phyloP scores from a whole-genome alignment of 441 rosid species.

The Euphorbia schlechtendalii region DNA sequence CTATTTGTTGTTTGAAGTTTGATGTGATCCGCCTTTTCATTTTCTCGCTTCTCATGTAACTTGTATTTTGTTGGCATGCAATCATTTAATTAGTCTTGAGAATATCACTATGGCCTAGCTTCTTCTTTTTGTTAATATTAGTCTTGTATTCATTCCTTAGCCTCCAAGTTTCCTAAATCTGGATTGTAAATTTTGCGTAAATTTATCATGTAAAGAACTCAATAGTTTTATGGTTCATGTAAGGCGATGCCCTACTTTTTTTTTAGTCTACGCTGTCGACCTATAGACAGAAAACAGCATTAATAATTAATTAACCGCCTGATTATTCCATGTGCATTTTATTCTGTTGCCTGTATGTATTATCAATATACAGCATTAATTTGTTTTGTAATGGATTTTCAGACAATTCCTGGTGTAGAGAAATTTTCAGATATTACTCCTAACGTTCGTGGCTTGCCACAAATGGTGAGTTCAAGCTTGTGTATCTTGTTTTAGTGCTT shows the following conservation, averaged over 20 bases:
- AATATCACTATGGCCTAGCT: not conserved
- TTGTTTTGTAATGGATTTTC: slow-evolving; percentile 19
- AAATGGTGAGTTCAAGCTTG: slow-evolving; percentile 56
- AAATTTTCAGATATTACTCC: slow-evolving; percentile 52
- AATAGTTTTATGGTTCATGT: not conserved
- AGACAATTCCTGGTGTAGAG: slow-evolving; percentile 98
- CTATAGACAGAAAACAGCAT: too few species aligned
- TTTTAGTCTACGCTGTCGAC: not conserved
- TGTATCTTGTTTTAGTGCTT: not conserved
- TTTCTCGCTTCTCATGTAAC: not conserved
- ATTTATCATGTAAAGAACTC: not conserved
- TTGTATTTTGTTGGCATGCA: not conserved
- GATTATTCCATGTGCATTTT: not conserved
- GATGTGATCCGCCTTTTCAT: not conserved
- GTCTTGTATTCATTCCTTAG: not conserved
- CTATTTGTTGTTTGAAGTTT: not conserved
- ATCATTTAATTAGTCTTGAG: not conserved
- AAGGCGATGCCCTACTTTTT: not conserved
- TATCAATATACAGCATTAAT: not conserved
- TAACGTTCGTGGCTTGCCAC: slow-evolving; percentile 81
- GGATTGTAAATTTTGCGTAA: not conserved
- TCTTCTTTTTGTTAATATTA: not conserved
- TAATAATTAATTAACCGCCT: not conserved
- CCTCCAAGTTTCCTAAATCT: not conserved
- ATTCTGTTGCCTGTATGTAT: not conserved